Percentiles rank a stretch among this genome's conserved stretches.
phyloP scores from a whole-genome alignment of 1,284 basidiomycete genomes.

The Rhodotorula sp. region DNA sequence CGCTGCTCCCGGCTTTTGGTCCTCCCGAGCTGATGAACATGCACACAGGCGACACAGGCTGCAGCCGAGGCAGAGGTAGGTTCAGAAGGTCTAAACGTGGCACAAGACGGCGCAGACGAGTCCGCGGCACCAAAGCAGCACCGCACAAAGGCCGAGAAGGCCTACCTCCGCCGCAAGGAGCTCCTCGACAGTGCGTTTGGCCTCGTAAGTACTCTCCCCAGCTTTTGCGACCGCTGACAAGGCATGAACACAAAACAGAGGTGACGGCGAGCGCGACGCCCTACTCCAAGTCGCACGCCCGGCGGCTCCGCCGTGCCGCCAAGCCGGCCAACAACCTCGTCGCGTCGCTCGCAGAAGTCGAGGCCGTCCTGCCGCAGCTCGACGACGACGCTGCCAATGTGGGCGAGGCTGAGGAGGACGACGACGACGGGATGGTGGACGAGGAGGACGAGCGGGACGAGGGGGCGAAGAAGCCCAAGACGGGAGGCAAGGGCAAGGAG shows the following conservation, averaged over 20 bases:
- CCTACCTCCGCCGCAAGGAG: constrained; percentile 64
- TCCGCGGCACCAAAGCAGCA: background rate
- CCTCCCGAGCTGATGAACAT: background rate
- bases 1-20: background rate
- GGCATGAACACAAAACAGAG: constrained; percentile 53
- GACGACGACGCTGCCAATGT: constrained; percentile 40
- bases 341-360: constrained; percentile 62
- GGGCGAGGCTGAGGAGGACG: constrained; percentile 54
- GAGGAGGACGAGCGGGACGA: constrained; percentile 44
- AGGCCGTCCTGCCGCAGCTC: constrained; percentile 57
- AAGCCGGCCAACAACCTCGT: constrained; percentile 63
- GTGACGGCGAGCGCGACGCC: constrained; percentile 60
- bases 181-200: constrained; percentile 62
- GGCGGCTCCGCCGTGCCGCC: constrained; percentile 69
- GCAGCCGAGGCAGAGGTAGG: background rate
- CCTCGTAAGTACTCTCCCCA: constrained; percentile 37
- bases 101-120: background rate
- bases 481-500: constrained; percentile 56
- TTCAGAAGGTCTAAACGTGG: too few species aligned
- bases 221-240: background rate
- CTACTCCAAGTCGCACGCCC: constrained; percentile 72
- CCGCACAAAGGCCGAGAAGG: constrained; percentile 68
- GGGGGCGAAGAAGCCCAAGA: constrained; percentile 38
- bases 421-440: constrained; percentile 53
- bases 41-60: constrained; percentile 10